Evolutionary conservation across 1,284 basidiomycete genomes (phyloP).

Genomic region (Papiliotrema terrestris): DNA sequence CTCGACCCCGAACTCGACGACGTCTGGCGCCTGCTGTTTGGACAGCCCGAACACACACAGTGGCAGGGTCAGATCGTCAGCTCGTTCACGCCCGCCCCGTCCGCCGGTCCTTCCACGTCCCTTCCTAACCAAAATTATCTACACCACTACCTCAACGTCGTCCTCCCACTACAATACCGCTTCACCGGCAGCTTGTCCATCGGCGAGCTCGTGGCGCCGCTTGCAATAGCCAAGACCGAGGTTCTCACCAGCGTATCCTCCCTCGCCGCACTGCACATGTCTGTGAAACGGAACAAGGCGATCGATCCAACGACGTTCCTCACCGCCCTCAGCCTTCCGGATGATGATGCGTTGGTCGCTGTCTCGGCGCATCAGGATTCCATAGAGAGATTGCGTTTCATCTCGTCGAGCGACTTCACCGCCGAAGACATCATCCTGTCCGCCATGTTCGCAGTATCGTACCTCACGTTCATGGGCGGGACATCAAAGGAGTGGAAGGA

Average conservation of each 20-base stretch:
- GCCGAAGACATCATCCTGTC: slow-evolving; percentile 16
- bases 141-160: slow-evolving; percentile 28
- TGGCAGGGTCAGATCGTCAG: background rate
- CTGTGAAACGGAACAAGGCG: slow-evolving; percentile 1
- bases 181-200: slow-evolving; percentile 17
- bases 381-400: slow-evolving; percentile 1
- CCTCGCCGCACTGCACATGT: slow-evolving; percentile 23
- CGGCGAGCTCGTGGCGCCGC: slow-evolving; percentile 16
- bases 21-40: slow-evolving; percentile 3
- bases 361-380: slow-evolving; percentile 5
- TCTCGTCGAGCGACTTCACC: slow-evolving; percentile 6
- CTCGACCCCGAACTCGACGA: background rate
- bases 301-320: background rate
- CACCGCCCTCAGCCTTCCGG: background rate
- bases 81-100: background rate
- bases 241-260: slow-evolving; percentile 15
- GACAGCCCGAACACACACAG: background rate
- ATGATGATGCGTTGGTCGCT: slow-evolving; percentile 8
- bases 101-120: background rate
- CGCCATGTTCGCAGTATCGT: slow-evolving; percentile 13
- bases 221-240: slow-evolving; percentile 17
- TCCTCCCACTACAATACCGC: slow-evolving; percentile 26
- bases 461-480: slow-evolving; percentile 18
- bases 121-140: slow-evolving; percentile 16
- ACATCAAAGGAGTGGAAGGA: slow-evolving; percentile 13